Evolutionary conservation across 805 yeast genomes (phyloP).

Genomic region (Starmerella floricola): DNA sequence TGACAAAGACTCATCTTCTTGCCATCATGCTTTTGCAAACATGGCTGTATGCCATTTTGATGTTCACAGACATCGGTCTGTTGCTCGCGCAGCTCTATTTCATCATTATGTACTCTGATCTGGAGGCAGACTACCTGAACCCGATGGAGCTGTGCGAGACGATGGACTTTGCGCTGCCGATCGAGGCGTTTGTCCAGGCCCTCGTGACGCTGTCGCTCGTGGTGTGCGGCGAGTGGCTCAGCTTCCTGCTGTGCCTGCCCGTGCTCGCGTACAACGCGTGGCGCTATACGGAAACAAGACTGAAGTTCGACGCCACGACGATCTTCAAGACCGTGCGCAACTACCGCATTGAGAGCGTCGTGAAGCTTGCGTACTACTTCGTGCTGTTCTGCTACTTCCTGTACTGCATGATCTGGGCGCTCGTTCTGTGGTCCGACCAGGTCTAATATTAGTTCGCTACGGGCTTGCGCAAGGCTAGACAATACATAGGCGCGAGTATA

Average conservation of each 20-base stretch:
- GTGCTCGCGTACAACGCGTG: constrained; percentile 71
- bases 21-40: constrained; percentile 11
- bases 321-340: constrained; percentile 86
- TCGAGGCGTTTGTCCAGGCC: constrained; percentile 72
- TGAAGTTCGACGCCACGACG: constrained; percentile 90
- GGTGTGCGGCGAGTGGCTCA: constrained; percentile 85
- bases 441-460: too few species aligned
- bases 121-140: constrained; percentile 81
- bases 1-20: not conserved
- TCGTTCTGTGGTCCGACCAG: constrained; percentile 18
- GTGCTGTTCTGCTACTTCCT: constrained; percentile 89
- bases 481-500: too few species aligned
- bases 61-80: constrained; percentile 21
- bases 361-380: constrained; percentile 83
- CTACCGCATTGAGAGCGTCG: constrained; percentile 83
- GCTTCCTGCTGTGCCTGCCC: constrained; percentile 72
- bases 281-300: constrained; percentile 67
- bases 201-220: constrained; percentile 57
- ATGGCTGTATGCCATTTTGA: constrained; percentile 20
- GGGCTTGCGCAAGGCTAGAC: too few species aligned
- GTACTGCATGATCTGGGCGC: constrained; percentile 66
- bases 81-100: constrained; percentile 23
- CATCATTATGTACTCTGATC: constrained; percentile 21
- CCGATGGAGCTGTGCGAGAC: constrained; percentile 93
- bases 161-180: constrained; percentile 50